Evolutionary conservation across 2,329 filamentous ascomycete genomes (phyloP), one percentile per base, ranked within the genome.

Genomic region (Microdochium bolleyi): DNA sequence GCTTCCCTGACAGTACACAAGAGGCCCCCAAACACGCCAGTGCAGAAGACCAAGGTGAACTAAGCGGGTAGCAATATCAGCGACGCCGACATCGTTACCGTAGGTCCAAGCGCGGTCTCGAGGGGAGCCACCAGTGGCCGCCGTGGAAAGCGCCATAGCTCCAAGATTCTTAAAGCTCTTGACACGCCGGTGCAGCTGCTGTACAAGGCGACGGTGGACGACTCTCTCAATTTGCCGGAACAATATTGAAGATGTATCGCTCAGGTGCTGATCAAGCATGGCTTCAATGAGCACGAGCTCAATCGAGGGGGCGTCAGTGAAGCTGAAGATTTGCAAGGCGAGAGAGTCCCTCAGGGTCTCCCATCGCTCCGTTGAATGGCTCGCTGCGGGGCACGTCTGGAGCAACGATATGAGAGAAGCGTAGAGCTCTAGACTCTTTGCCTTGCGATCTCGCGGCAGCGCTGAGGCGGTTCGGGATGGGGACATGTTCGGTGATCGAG

Each of bases 1-100:
- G n/a, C n/a, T n/a, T n/a, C n/a, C n/a, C n/a, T n/a, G 68, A 14
- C 71, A 58, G 64, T 96, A 96, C 11, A 87, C 83, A 51, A 95
- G 74, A 2, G 82, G 81, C 1, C 82, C 80, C 90, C 92, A 97
- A 2, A 96, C 87, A 49, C 89, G 81, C 91, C 92, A 96, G 69
- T 96, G 91, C 24, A 97, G 72, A 5, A 94, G 78, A 14, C 88
- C 84, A 48, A 96, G 82, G 63, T 96, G 92, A 5, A 89, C 86
- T 50, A 96, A 77, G 48, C 89, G 83, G 48, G 84, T 86, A 1
- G 89, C 83, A 66, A 96, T 82, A 54, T 90, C 85, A 44, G 78
- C 76, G 37, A 88, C 62, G 32, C 77, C 75, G 46, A 71, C 74
- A 50, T 82, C 78, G 50, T 80, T 77, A 46, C 77, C 73, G 9